Evolutionary conservation across 768 basidiomycete genomes (phyloP), one percentile per base, ranked within the genome.

Genomic region (Hypsizygus marmoreus): DNA sequence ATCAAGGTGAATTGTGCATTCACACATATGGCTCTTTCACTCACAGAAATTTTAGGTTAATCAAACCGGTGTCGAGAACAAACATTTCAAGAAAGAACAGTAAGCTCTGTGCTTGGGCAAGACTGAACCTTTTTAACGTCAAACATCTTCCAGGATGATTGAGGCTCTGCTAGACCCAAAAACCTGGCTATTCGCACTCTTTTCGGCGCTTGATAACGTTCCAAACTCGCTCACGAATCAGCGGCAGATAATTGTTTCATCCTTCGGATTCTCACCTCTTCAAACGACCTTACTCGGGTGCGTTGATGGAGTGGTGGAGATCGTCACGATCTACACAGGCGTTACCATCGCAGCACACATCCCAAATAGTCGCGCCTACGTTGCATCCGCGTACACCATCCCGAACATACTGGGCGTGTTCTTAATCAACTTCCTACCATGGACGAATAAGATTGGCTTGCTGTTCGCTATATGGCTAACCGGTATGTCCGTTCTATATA

Each of bases 41-140:
- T n/a, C n/a, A n/a, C n/a, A n/a, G n/a, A n/a, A n/a, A n/a, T n/a
- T n/a, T n/a, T n/a, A n/a, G n/a, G 49, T 49, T 13, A 59, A 59
- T 45, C 40, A 91, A 77, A 86, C 85, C 0, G 89, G 88, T 24
- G 77, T 89, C 8, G 88, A 90, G 65, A 90, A 88, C 59, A 91
- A 91, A 56, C 75, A 75, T 41, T 91, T 87, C 68, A 91, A 91
- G 68, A 79, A 73, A 42, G 84, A 88, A 28, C 88, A 91, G 87
- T 88, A 45, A 51, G 84, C 73, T n/a, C n/a, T n/a, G n/a, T n/a
- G n/a, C n/a, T n/a, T n/a, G n/a, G n/a, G n/a, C n/a, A n/a, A n/a
- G n/a, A n/a, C n/a, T n/a, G n/a, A n/a, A n/a, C n/a, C n/a, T n/a
- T n/a, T n/a, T n/a, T n/a, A n/a, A n/a, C n/a, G n/a, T n/a, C n/a